Evolutionary conservation across 805 yeast genomes (phyloP).

Genomic region (Saccharomycopsis javanensis): DNA sequence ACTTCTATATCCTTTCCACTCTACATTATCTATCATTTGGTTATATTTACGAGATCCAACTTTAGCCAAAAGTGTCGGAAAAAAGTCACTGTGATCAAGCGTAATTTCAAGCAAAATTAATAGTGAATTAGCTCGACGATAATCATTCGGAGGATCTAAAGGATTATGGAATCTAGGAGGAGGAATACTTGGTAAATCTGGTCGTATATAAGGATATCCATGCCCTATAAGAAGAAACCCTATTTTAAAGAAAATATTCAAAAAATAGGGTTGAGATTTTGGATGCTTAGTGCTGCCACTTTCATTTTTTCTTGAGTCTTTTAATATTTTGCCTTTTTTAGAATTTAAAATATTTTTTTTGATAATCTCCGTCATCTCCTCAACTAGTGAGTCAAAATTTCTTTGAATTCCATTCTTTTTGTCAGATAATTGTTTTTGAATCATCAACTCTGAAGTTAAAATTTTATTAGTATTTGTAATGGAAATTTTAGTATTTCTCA

Average conservation of each 20-base stretch:
- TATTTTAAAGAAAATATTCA: constrained; percentile 30
- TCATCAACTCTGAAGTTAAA: too few relatives aligned
- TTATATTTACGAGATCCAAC: not conserved
- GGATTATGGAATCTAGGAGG: constrained; percentile 30
- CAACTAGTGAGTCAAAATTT: constrained; percentile 24
- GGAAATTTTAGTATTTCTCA: not conserved
- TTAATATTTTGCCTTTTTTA: not conserved
- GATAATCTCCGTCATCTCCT: not conserved
- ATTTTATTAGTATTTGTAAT: too few relatives aligned
- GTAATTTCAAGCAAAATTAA: constrained; percentile 33
- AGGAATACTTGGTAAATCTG: constrained; percentile 32
- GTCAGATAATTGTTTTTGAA: not conserved
- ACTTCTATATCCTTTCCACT: not conserved
- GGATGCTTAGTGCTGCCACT: not conserved
- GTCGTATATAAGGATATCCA: constrained; percentile 48
- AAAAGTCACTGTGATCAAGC: constrained; percentile 20
- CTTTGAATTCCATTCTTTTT: not conserved
- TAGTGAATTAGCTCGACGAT: constrained; percentile 57
- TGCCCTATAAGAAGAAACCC: constrained; percentile 47
- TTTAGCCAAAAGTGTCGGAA: not conserved
- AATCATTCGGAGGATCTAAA: constrained; percentile 57
- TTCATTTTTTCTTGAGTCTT: not conserved
- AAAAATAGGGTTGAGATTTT: constrained; percentile 25
- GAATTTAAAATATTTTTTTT: too few relatives aligned
- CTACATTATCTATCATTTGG: not conserved